Base-by-base conservation (phyloP, 306 rosid species). In the Fragaria ananassa region DNA sequence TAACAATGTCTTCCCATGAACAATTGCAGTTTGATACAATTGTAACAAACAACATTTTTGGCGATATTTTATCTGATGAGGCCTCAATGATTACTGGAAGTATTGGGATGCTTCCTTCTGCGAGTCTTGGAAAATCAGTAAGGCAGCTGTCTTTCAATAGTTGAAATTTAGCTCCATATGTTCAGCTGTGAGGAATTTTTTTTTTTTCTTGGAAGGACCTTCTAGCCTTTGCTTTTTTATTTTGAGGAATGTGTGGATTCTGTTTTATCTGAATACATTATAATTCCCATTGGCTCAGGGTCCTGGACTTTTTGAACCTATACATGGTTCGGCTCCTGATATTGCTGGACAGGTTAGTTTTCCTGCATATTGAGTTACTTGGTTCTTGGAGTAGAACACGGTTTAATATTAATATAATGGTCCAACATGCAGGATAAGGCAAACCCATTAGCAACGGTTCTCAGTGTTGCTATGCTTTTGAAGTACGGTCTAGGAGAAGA, bases 81-180 rank as follows among this genome's bases (percentile, higher is more conserved):
- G 98, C 97, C 58, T 91, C 98, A 74, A 95, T 95, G 98, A 84
- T 95, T 61, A 90, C 98, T 1, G 98, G 97, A 86, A 95, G 98
- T 76, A 95, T 95, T 81, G 98, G 98, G 73, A 95, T 95, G 98
- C 97, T 95, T 82, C 98, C 98, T 75, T 95, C 98, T 70, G 98
- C 98, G 29, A 92, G 97, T 81, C 82, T 95, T 37, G 92, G 93
- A 75, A 89, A 80, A 83, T 95, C 88, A 86, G 98, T 95, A 88
- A 71, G 81, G 74, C 62, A 61, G 35, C 65, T 41, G 45, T 75
- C 10, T 68, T 60, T 39, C 42, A 60, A 54, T 74, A 60, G 66
- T 79, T 51, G 51, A 68, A 70, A 51, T 82, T 78, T 51, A 8
- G 57, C 45, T 50, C 3, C 76, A 34, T 67, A 74, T 81, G 76